Base-by-base conservation (phyloP, 257 asterid species). In the Catharanthus roseus region DNA sequence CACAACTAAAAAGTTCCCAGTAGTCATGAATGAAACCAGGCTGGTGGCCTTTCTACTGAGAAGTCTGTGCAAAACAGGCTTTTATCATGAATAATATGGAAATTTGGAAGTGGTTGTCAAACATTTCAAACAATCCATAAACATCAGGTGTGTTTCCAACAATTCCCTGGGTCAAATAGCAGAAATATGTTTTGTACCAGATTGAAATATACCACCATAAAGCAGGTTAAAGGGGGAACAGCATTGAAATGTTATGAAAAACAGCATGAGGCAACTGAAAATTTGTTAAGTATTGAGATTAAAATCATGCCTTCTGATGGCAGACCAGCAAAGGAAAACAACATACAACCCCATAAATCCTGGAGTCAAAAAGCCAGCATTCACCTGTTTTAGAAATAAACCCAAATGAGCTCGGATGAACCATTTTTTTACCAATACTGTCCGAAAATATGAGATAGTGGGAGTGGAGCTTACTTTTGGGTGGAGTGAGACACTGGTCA, bases 321-420 rank as follows among this genome's bases (percentile, higher is more conserved):
- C 88, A 44, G 88, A 84, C 88, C 88, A 84, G 85, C 88, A 84
- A 68, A 84, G 88, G 62, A 84, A 84, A 66, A 84, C 88, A 10
- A 81, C 72, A 54, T 84, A 84, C 61, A 84, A 73, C 51, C 88
- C 88, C 88, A 84, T 84, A n/a, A 84, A 64, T 24, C 88, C 88
- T 34, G 88, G 88, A 36, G 86, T 77, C 68, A 84, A 65, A 56
- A 81, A 71, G 6, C 88, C 85, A 1, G 80, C 78, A 70, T 82
- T 84, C 39, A 84, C 82, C 88, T 84, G 84, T 53, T 56, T 34
- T 26, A 54, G 31, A 51, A 15, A 2, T 7, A 24, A n/a, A 23
- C 13, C 55, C 16, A 62, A 39, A 63, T 50, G 55, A 68, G 49
- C 16, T 18, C 31, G 45, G 67, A 62, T 18, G 67, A 34, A 61